Evolutionary conservation across 192 early-diverging fungal species (phyloP).

Genomic region (Coemansia sp.): DNA sequence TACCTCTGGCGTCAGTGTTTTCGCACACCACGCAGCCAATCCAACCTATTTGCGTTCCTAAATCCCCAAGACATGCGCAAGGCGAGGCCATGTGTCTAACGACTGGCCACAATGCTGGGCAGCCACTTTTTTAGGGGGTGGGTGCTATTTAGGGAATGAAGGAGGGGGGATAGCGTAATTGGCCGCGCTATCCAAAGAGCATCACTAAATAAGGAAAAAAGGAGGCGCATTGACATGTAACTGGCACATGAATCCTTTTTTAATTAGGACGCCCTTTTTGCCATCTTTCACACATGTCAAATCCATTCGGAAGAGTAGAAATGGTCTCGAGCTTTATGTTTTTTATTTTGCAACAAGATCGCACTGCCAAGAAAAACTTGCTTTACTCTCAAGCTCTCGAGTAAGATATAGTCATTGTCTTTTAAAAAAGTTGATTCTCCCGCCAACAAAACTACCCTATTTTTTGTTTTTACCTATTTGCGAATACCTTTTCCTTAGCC

Average conservation of each 20-base stretch:
- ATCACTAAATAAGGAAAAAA: background rate
- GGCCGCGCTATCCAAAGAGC: background rate
- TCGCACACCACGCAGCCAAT: conserved; percentile 13
- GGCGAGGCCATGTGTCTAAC: background rate
- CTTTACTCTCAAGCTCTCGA: background rate
- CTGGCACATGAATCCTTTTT: conserved; percentile 8
- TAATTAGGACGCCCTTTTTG: conserved; percentile 4
- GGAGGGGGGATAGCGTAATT: background rate
- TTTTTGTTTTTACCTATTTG: too few relatives aligned
- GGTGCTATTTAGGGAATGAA: too few relatives aligned
- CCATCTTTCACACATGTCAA: conserved; percentile 2
- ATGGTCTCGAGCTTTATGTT: background rate
- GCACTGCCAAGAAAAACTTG: background rate
- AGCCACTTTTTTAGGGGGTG: background rate
- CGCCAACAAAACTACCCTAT: background rate
- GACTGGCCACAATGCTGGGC: background rate
- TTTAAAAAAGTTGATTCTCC: background rate
- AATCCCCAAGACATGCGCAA: background rate
- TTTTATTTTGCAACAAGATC: background rate
- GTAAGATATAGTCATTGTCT: background rate
- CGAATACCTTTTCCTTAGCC: background rate
- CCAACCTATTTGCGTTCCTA: background rate
- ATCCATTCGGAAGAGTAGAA: background rate
- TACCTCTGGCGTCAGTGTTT: background rate
- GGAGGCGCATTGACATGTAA: conserved; percentile 14